A percentile compares a stretch with the other conserved stretches of the same genome.
Conservation (phyloP, 371 early-diverging fungal genomes). For the Rhizopus stolonifer region DNA sequence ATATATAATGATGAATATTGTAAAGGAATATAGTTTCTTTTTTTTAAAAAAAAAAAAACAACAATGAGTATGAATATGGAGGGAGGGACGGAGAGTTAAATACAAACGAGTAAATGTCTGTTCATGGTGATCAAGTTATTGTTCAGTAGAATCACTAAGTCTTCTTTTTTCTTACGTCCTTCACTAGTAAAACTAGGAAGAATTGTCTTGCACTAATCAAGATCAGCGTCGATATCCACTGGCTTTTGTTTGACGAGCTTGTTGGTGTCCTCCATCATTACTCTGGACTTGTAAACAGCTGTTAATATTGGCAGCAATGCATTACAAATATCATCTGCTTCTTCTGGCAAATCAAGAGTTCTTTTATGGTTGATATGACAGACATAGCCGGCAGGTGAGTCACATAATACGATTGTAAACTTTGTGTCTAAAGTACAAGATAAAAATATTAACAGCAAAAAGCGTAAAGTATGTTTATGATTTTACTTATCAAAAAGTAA, state of each 20-base stretch:
- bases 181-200: conserved; percentile 23
- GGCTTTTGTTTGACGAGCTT: conserved; percentile 15
- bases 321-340: conserved; percentile 19
- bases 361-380: conserved; percentile 18
- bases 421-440: conserved; percentile 17
- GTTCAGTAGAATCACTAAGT: conserved; percentile 7
- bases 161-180: conserved; percentile 12
- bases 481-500: conserved; percentile 21
- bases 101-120: conserved; percentile 5
- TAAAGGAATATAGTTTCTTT: conserved; percentile 10
- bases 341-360: conserved; percentile 16
- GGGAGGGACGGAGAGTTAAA: not conserved
- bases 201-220: conserved; percentile 12
- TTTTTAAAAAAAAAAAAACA: not conserved
- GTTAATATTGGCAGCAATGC: conserved; percentile 11
- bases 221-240: conserved; percentile 9
- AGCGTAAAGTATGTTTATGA: conserved; percentile 14
- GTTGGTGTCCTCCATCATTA: conserved; percentile 18
- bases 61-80: too few species aligned
- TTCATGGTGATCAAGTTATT: conserved; percentile 13
- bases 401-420: conserved; percentile 14
- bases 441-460: conserved; percentile 22
- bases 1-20: conserved; percentile 10
- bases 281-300: conserved; percentile 10
- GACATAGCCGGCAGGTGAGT: conserved; percentile 20